phyloP scores from a whole-genome alignment of 768 basidiomycete genomes.

The Suillus sp. region DNA sequence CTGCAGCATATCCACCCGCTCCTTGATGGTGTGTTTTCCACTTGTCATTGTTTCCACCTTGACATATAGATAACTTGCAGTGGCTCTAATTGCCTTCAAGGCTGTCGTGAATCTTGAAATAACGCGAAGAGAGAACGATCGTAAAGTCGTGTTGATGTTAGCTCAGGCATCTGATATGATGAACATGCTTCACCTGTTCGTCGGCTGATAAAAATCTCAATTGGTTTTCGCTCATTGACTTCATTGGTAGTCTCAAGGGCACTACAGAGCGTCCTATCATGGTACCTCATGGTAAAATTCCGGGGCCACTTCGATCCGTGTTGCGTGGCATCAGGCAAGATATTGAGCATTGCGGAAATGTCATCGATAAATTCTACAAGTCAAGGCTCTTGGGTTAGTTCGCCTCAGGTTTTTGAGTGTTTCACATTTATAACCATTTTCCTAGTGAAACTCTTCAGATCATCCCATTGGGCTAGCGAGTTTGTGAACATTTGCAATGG shows the following conservation, averaged over 20 bases:
- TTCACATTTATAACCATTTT: constrained; percentile 15
- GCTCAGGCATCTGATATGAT: no score
- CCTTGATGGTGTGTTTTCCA: constrained; percentile 24
- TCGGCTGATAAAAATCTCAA: no score
- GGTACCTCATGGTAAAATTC: constrained; percentile 36
- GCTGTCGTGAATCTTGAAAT: no score
- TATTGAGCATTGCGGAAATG: constrained; percentile 45
- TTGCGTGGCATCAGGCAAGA: constrained; percentile 38
- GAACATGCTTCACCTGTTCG: no score
- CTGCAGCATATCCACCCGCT: constrained; percentile 30
- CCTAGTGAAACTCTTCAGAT: constrained; percentile 34
- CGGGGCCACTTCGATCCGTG: constrained; percentile 36
- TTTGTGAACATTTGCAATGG: constrained; percentile 36
- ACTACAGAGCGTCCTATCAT: constrained; percentile 26
- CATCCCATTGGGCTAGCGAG: constrained; percentile 39
- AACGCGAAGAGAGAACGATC: no score
- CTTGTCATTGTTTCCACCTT: not conserved
- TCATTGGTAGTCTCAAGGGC: constrained; percentile 30
- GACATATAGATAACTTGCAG: not conserved
- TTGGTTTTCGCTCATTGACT: not conserved
- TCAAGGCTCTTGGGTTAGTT: constrained; percentile 42
- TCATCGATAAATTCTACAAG: constrained; percentile 48
- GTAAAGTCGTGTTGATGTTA: no score
- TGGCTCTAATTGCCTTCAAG: no score
- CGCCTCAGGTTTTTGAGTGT: not conserved